Evolutionary conservation across 2,329 filamentous ascomycete species (phyloP).

Genomic region (Fusarium compactum): DNA sequence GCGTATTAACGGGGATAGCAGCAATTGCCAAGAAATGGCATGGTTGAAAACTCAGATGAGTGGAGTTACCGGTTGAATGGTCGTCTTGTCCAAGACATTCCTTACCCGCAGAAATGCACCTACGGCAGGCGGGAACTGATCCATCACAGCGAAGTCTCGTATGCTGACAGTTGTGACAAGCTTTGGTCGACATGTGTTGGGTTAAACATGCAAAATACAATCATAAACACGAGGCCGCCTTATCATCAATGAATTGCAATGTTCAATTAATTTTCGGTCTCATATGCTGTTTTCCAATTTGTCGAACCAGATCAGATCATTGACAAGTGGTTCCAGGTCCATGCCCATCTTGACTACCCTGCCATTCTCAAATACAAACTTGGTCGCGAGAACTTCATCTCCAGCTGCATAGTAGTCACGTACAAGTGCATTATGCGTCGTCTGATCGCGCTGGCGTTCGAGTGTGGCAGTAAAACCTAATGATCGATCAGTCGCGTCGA

Average conservation of each 20-base stretch:
- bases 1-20: not conserved
- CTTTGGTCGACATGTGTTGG: no score
- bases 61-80: no score
- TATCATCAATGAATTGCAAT: not conserved
- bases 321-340: slow-evolving; percentile 31
- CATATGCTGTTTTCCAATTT: not conserved
- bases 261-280: not conserved
- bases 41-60: no score
- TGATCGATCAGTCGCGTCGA: slow-evolving; percentile 48
- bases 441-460: slow-evolving; percentile 34
- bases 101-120: no score
- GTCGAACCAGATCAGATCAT: slow-evolving; percentile 42
- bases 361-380: slow-evolving; percentile 39
- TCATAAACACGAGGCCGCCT: not conserved
- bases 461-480: slow-evolving; percentile 45
- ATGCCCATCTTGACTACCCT: slow-evolving; percentile 33
- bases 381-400: slow-evolving; percentile 13
- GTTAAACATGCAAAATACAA: no score
- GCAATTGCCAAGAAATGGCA: no score
- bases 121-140: no score
- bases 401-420: slow-evolving; percentile 31
- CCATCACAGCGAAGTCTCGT: no score
- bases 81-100: no score
- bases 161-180: no score
- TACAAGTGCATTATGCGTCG: slow-evolving; percentile 33